A percentile compares a stretch with the other conserved stretches of the same genome.
Conservation (phyloP, 2,329 filamentous ascomycete species). For the Pyrenophora tritici-repentis region DNA sequence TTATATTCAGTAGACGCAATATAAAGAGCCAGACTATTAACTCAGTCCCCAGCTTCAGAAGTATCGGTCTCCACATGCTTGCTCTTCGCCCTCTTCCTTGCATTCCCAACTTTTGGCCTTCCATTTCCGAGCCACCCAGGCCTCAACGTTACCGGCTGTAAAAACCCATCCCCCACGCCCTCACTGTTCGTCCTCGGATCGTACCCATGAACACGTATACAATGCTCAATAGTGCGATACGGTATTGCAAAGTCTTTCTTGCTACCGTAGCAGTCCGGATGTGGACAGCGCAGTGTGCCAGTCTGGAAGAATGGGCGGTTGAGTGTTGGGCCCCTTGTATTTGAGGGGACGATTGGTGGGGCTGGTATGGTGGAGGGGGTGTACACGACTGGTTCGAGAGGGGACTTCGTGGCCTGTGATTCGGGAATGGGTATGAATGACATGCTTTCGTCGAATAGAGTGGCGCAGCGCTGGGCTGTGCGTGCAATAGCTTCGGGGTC, state of each 20-base stretch:
- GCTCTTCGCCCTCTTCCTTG: constrained; percentile 21
- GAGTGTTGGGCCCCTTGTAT: neutral
- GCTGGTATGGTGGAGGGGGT: constrained; percentile 37
- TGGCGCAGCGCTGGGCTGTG: constrained; percentile 73
- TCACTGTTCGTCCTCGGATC: constrained; percentile 46
- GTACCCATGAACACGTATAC: constrained; percentile 53
- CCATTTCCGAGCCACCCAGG: constrained; percentile 35
- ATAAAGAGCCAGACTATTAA: too few relatives aligned
- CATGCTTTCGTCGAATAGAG: constrained; percentile 76
- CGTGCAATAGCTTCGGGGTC: constrained; percentile 66
- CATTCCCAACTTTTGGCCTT: constrained; percentile 25
- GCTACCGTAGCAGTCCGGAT: constrained; percentile 36
- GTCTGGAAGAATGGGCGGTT: constrained; percentile 37
- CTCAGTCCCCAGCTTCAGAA: too few relatives aligned
- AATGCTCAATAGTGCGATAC: constrained; percentile 50
- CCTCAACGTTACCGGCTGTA: constrained; percentile 57
- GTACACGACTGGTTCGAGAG: constrained; percentile 42
- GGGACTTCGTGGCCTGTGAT: constrained; percentile 28
- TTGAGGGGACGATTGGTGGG: constrained; percentile 4
- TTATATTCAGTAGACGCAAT: too few relatives aligned
- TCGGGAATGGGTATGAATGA: constrained; percentile 62
- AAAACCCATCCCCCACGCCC: constrained; percentile 65
- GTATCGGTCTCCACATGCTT: constrained; percentile 1
- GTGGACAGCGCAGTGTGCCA: constrained; percentile 40
- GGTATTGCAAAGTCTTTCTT: constrained; percentile 30